Evolutionary conservation across 352 stramenopile species (phyloP), one percentile per base, ranked within the genome.

Genomic region (Elongisporangium undulatum): DNA sequence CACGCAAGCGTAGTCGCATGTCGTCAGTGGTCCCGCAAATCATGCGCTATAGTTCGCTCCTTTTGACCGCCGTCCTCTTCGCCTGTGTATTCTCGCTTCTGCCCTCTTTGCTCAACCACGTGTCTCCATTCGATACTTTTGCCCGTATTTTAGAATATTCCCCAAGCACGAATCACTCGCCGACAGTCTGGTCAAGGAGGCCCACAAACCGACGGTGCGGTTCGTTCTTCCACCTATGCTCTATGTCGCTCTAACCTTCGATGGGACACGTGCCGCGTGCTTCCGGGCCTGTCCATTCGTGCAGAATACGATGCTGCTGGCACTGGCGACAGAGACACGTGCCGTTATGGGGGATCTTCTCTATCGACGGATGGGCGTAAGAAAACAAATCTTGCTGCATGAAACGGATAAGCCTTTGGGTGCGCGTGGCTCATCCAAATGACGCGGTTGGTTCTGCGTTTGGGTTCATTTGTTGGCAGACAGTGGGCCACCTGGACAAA

Each of bases 331-430:
- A 21, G 53, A 49, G 34, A 29, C 60, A 23, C 54, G n/a, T 10
- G 19, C 19, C 45, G 68, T 82, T 6, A 23, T 55, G 50, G 75
- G 73, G 53, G 82, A 86, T 66, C 53, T 86, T 10, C 69, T 86
- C 16, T 79, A 70, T 50, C 65, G 73, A 21, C 62, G 71, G 39
- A 74, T 64, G 49, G 71, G 69, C 29, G 74, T 83, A 66, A 48
- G 71, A n/a, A 56, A 34, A 41, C 2, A 38, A 26, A 26, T 69
- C 15, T n/a, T 2, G 20, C 26, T 56, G 23, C 3, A 0, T 16
- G 34, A 49, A 38, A 51, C 38, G 57, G 8, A 24, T 49, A 56
- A 22, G 19, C 21, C 2, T n/a, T 56, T 57, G 50, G 41, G 51
- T 38, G 15, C 21, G 13, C 29, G 24, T 21, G 29, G 53, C 53